Evolutionary conservation across 805 yeast genomes (phyloP).

Genomic region (Wickerhamiella sergipiensis): DNA sequence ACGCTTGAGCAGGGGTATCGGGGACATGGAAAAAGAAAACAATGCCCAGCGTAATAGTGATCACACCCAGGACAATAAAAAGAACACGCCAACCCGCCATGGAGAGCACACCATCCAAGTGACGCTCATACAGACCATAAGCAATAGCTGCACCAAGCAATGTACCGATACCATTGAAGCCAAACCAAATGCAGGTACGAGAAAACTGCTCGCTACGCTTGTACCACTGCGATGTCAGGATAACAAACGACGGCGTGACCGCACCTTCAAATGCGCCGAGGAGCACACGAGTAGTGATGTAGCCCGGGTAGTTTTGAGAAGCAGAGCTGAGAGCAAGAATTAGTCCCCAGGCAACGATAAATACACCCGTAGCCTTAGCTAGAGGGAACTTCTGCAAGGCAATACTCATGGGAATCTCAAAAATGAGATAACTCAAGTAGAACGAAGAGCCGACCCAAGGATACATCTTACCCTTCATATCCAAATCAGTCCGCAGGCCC

Average conservation of each 20-base stretch:
- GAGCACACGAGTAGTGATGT: conserved; percentile 33
- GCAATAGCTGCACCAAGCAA: conserved; percentile 37
- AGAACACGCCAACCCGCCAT: conserved; percentile 39
- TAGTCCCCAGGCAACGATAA: conserved; percentile 35
- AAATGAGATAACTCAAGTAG: conserved; percentile 49
- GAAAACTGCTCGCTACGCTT: conserved; percentile 33
- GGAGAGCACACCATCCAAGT: neutral
- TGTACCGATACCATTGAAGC: conserved; percentile 31
- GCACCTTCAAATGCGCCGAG: conserved; percentile 40
- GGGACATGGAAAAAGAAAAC: conserved; percentile 28
- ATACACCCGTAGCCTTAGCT: conserved; percentile 33
- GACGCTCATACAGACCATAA: conserved; percentile 28
- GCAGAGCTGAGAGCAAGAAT: conserved; percentile 34
- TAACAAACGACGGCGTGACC: conserved; percentile 43
- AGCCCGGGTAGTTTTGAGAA: conserved; percentile 30
- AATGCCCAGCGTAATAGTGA: conserved; percentile 31
- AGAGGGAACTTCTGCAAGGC: conserved; percentile 44
- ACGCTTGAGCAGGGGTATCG: conserved; percentile 37
- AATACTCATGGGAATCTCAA: conserved; percentile 36
- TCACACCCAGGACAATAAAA: conserved; percentile 42
- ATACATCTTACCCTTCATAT: conserved; percentile 31
- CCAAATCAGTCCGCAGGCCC: conserved; percentile 34
- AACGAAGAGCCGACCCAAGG: conserved; percentile 46
- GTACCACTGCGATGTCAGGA: conserved; percentile 48
- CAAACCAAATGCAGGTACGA: conserved; percentile 32